Evolutionary conservation across 345 rosid species (phyloP), one percentile per base, ranked within the genome.

Genomic region (Litchi chinensis): DNA sequence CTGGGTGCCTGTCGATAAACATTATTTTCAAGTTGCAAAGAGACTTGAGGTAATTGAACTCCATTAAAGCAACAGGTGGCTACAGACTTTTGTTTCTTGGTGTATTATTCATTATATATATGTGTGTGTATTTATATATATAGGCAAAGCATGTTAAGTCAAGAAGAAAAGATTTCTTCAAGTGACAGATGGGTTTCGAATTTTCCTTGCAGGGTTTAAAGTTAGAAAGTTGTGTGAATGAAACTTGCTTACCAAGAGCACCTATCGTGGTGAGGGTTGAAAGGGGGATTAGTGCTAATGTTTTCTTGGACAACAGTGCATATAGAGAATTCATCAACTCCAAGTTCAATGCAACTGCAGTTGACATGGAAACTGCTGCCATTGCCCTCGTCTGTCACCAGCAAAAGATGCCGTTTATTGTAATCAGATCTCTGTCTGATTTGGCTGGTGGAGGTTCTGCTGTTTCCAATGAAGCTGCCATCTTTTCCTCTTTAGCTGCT

Each of bases 281-380:
- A n/a, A 85, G 85, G 43, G 98, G 94, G 5, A 59, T 85, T 9
- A 90, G 91, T 70, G 87, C 92, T 2, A 90, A 75, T 70, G 73
- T 86, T 18, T 88, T 82, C 26, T 71, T 91, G 4, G 97, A 94
- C 88, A 94, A 92, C 73, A 76, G 87, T 3, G 92, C 92, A 65
- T 92, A 87, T 22, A 40, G 95, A 10, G 82, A 83, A 11, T 90
- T 91, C 76, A 46, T 94, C 52, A 48, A 82, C 82, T 71, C 86
- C 32, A 88, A 83, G 77, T 92, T 92, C 85, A 91, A 90, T 44
- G 89, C 83, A 32, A 89, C 93, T 5, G 86, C 97, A 15, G 41
- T 90, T 4, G 97, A 94, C 78, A 92, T 91, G 95, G 98, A 94
- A 76, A 92, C 79, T 10, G 95, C 94, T n/a, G 91, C 95, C 8